Percentiles rank a stretch among this genome's conserved stretches.
Conservation (phyloP, 164 flowering plant genomes). For the Vitis amurensis region DNA sequence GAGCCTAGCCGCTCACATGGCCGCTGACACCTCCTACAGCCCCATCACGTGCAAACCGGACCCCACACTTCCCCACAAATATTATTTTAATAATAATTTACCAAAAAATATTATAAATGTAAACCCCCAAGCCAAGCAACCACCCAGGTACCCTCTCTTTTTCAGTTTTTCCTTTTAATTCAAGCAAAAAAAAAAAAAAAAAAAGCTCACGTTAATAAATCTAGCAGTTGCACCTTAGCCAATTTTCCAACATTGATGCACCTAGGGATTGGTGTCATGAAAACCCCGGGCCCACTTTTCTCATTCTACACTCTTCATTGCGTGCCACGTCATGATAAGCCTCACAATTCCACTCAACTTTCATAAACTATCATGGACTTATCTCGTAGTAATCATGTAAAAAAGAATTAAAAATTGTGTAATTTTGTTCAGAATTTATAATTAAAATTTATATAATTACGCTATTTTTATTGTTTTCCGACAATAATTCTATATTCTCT, state of each 20-base stretch:
- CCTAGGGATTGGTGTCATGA: slow-evolving; percentile 21
- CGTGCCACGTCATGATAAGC: slow-evolving; percentile 24
- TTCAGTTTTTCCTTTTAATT: slow-evolving; percentile 41
- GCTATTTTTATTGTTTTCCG: no score
- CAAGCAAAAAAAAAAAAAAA: slow-evolving; percentile 24
- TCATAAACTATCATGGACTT: background rate
- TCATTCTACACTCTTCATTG: slow-evolving; percentile 9
- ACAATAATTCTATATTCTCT: no score
- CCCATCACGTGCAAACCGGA: slow-evolving; percentile 54
- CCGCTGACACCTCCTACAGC: slow-evolving; percentile 50
- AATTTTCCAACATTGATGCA: background rate
- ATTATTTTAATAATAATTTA: background rate
- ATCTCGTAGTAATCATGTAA: no score
- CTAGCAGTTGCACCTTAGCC: slow-evolving; percentile 17
- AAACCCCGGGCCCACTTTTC: slow-evolving; percentile 9
- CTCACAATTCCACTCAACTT: slow-evolving; percentile 4
- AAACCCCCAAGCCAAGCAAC: slow-evolving; percentile 52
- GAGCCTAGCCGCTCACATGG: slow-evolving; percentile 61
- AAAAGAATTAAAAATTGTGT: no score
- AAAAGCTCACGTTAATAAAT: slow-evolving; percentile 12
- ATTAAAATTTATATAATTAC: no score
- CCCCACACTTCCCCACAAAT: slow-evolving; percentile 32
- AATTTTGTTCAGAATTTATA: no score
- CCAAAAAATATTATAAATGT: slow-evolving; percentile 5
- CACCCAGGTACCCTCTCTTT: slow-evolving; percentile 33